phyloP scores from a whole-genome alignment of 2,329 filamentous ascomycete species.

The Ceratocystis harringtonii region DNA sequence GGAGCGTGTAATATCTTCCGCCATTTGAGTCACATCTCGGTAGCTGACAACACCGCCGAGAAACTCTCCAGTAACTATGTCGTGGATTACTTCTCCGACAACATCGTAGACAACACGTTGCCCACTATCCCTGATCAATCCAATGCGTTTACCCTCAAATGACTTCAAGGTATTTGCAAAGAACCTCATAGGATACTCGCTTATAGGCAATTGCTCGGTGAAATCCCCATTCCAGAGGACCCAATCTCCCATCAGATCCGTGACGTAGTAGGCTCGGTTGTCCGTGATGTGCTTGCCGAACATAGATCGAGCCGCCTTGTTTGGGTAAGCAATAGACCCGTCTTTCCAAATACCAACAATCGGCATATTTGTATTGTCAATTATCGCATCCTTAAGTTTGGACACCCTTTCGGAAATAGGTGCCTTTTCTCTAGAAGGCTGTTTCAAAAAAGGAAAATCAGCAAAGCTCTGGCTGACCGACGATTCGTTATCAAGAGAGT shows the following conservation, averaged over 20 bases:
- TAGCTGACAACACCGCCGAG: constrained; percentile 58
- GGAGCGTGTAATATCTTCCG: constrained; percentile 53
- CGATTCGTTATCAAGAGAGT: too few relatives aligned
- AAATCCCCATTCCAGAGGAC: constrained; percentile 53
- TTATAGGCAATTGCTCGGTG: constrained; percentile 36
- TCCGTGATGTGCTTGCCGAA: constrained; percentile 30
- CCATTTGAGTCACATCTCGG: constrained; percentile 56
- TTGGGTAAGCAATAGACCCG: constrained; percentile 57
- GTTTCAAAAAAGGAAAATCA: neutral
- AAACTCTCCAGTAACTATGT: constrained; percentile 54
- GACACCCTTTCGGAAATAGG: constrained; percentile 59
- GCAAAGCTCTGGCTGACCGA: too few relatives aligned
- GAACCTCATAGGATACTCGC: constrained; percentile 52
- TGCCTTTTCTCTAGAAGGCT: constrained; percentile 28
- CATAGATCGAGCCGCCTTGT: constrained; percentile 46
- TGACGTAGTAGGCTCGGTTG: constrained; percentile 24
- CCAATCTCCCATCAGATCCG: constrained; percentile 45
- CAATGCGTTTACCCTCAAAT: constrained; percentile 45
- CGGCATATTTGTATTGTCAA: constrained; percentile 61
- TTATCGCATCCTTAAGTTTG: constrained; percentile 59
- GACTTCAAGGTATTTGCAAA: constrained; percentile 46
- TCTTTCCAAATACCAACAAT: constrained; percentile 73
- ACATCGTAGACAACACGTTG: constrained; percentile 47
- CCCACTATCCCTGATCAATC: constrained; percentile 39
- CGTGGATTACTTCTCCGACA: constrained; percentile 50